Conservation (phyloP, 2,329 filamentous ascomycete genomes). For the Fusarium decemcellulare region DNA sequence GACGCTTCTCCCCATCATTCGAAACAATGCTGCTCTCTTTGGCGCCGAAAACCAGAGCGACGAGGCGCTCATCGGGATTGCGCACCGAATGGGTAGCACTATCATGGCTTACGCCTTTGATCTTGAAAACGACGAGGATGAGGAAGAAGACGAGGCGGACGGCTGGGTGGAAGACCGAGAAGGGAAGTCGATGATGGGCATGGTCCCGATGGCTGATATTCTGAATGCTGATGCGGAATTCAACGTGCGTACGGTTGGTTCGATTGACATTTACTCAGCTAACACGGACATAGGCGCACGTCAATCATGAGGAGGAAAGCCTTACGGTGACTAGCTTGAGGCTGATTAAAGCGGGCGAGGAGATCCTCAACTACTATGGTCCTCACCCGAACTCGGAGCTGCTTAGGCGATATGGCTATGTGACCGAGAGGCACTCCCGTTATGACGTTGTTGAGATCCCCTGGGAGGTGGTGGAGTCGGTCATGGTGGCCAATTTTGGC, state of each 20-base stretch:
- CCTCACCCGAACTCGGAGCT: slow-evolving; percentile 87
- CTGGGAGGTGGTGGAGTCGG: slow-evolving; percentile 68
- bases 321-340: slow-evolving; percentile 81
- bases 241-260: slow-evolving; percentile 69
- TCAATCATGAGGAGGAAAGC: slow-evolving; percentile 66
- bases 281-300: slow-evolving; percentile 59
- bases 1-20: slow-evolving; percentile 66
- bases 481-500: slow-evolving; percentile 57
- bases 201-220: slow-evolving; percentile 93
- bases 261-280: slow-evolving; percentile 6
- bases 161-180: slow-evolving; percentile 77
- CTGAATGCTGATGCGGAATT: slow-evolving; percentile 91
- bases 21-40: slow-evolving; percentile 62
- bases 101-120: slow-evolving; percentile 97
- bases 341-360: slow-evolving; percentile 77
- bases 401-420: slow-evolving; percentile 87
- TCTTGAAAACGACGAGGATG: slow-evolving; percentile 71
- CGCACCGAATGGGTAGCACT: slow-evolving; percentile 86
- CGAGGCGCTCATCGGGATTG: slow-evolving; percentile 63
- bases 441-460: slow-evolving; percentile 89
- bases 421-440: slow-evolving; percentile 81
- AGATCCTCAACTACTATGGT: slow-evolving; percentile 92
- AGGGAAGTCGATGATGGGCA: slow-evolving; percentile 76
- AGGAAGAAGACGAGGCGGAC: slow-evolving; percentile 72
- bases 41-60: slow-evolving; percentile 55